These are phyloP conservation scores for Datura wrightii DNA, from an alignment of 257 asterid species.

Conservation along the genomic window DNA sequence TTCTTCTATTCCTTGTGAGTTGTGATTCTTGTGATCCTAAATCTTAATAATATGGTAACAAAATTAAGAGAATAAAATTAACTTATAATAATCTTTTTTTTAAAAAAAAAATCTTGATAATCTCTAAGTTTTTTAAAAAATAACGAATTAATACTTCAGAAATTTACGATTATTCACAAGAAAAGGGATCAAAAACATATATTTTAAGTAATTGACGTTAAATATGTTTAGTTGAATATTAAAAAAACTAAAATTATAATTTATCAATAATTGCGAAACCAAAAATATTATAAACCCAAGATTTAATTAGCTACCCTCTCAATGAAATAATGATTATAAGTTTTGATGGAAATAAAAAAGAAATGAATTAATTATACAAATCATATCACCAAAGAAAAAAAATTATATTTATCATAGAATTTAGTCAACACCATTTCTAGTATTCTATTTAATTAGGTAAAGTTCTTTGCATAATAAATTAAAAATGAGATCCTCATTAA, in stretches of 20 bases:
- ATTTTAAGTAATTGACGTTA: too few relatives aligned
- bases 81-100: background rate
- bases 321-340: background rate
- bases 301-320: background rate
- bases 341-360: background rate
- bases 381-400: background rate
- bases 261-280: background rate
- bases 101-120: background rate
- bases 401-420: background rate
- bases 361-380: slow-evolving; percentile 5
- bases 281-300: background rate
- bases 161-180: too few relatives aligned
- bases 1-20: background rate
- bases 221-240: too few relatives aligned
- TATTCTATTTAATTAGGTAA: background rate
- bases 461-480: background rate
- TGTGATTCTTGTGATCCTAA: background rate
- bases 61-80: background rate
- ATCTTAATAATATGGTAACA: background rate
- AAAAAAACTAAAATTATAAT: too few relatives aligned
- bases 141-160: too few relatives aligned
- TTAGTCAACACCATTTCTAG: background rate
- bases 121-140: background rate
- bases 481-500: background rate
- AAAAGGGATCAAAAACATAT: background rate